A percentile compares a stretch with the other conserved stretches of the same genome.
phyloP scores from a whole-genome alignment of 1,284 basidiomycete species.

The Ceratobasidium sp. region DNA sequence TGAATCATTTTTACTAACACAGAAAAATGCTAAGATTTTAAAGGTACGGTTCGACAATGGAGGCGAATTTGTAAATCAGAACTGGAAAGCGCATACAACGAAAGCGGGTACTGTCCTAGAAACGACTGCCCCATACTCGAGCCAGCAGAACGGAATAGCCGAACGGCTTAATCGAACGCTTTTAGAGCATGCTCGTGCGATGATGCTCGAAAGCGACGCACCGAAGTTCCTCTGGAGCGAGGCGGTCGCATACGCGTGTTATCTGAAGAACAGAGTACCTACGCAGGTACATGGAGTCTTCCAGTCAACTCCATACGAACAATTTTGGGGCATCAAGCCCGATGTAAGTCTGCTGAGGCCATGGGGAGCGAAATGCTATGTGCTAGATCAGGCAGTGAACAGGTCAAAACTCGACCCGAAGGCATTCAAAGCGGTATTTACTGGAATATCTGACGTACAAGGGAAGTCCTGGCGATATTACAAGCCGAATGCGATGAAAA shows the following conservation, averaged over 20 bases:
- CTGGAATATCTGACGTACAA: neutral
- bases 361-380: neutral
- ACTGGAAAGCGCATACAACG: neutral
- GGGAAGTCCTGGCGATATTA: neutral
- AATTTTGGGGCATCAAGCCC: neutral
- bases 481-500: neutral
- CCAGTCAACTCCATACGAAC: neutral
- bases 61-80: neutral
- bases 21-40: neutral
- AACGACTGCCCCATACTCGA: neutral
- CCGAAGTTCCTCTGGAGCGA: constrained; percentile 9
- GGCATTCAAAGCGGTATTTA: neutral
- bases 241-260: neutral
- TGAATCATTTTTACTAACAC: neutral
- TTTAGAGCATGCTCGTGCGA: constrained; percentile 3
- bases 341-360: neutral
- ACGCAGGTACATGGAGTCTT: neutral
- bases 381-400: neutral
- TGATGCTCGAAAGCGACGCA: neutral
- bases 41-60: neutral
- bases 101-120: neutral
- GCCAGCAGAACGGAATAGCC: constrained; percentile 4
- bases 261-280: neutral
- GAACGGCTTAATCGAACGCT: constrained; percentile 43
- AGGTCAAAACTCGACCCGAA: neutral